Evolutionary conservation across 306 rosid species (phyloP).

Genomic region (Quercus gilva): DNA sequence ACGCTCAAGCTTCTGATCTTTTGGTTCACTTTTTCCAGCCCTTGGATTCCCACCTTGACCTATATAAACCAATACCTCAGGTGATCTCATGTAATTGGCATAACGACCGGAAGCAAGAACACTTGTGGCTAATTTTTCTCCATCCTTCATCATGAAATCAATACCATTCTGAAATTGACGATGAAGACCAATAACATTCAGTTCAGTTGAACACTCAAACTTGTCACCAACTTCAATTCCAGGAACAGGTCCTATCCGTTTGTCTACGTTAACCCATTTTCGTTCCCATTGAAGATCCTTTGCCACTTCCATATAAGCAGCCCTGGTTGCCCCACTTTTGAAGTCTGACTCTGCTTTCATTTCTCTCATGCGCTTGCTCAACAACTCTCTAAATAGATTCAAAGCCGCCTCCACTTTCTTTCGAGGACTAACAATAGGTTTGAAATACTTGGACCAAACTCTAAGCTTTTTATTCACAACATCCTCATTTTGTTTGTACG

Average conservation of each 20-base stretch:
- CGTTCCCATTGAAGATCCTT: background rate
- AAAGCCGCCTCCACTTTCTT: conserved; percentile 24
- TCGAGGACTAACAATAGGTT: background rate
- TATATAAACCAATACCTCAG: background rate
- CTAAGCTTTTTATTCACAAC: no score
- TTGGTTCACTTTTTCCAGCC: no score
- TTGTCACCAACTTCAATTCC: conserved; percentile 49
- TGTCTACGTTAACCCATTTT: conserved; percentile 15
- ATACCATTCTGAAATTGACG: background rate
- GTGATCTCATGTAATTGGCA: background rate
- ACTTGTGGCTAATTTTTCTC: background rate
- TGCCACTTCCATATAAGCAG: background rate
- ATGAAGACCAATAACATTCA: conserved; percentile 46
- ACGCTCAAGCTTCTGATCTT: no score
- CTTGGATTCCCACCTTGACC: no score
- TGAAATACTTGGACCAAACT: no score
- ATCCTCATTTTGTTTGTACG: no score
- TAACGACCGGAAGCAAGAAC: background rate
- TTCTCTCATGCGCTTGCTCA: background rate
- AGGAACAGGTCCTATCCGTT: conserved; percentile 21
- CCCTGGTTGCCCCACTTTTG: background rate
- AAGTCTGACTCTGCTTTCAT: background rate
- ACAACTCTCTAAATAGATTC: background rate
- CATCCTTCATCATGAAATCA: background rate
- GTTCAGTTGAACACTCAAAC: conserved; percentile 33